Percentiles rank a stretch among this genome's conserved stretches.
Evolutionary conservation across 257 asterid genomes (phyloP).

Genomic region (Cynanchum wilfordii): DNA sequence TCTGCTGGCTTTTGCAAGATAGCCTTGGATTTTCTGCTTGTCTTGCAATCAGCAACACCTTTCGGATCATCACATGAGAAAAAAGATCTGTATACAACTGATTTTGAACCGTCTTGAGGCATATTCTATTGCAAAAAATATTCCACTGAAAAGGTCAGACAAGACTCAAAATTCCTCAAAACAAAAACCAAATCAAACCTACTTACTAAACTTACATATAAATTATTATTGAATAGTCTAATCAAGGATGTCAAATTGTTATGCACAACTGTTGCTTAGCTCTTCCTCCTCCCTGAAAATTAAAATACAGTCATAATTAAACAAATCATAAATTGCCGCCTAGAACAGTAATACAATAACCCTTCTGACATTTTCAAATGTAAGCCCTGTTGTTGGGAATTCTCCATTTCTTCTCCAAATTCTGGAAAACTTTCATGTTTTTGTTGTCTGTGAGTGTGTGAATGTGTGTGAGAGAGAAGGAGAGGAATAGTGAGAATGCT

Average conservation of each 20-base stretch:
- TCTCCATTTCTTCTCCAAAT: background rate
- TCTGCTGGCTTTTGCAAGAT: constrained; percentile 26
- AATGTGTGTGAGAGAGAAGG: constrained; percentile 6
- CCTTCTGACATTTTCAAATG: constrained; percentile 22
- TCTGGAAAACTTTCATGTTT: background rate
- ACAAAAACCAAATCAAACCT: constrained; percentile 16
- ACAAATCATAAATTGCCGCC: constrained; percentile 37
- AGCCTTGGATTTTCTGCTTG: constrained; percentile 43
- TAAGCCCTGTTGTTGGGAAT: background rate
- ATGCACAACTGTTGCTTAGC: constrained; percentile 19
- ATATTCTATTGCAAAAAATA: constrained; percentile 36
- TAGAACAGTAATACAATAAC: constrained; percentile 12
- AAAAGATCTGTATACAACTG: constrained; percentile 58
- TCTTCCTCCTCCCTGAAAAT: constrained; percentile 17
- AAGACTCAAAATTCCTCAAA: constrained; percentile 1
- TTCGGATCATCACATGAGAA: constrained; percentile 68
- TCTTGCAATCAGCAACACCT: constrained; percentile 60
- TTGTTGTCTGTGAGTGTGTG: background rate
- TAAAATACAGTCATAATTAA: constrained; percentile 2
- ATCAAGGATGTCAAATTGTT: constrained; percentile 15
- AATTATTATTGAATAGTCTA: constrained; percentile 12
- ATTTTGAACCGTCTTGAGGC: constrained; percentile 60
- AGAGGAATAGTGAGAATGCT: background rate
- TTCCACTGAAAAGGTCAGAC: constrained; percentile 31
- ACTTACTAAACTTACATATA: constrained; percentile 20